Percentiles rank a stretch among this genome's conserved stretches.
These are phyloP conservation scores for Rhodosporidiobolus odoratus DNA, from an alignment of 768 basidiomycete species.

Conservation along the genomic window DNA sequence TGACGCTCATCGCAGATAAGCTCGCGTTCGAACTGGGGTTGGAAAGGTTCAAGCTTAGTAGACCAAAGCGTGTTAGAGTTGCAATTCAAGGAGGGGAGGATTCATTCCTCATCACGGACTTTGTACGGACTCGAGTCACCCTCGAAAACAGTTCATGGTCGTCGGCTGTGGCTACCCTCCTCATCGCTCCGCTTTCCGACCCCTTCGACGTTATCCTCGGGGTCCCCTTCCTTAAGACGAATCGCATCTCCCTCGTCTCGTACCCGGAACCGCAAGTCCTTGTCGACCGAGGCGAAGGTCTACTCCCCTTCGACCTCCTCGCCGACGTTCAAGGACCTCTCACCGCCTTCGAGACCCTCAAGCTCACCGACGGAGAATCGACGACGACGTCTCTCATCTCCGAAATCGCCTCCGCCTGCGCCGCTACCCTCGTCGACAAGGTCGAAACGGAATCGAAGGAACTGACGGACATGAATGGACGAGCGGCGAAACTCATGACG, in stretches of 20 bases:
- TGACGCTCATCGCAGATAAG: slow-evolving; percentile 4
- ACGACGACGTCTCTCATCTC: no score
- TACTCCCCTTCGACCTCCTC: not conserved
- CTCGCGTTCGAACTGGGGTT: not conserved
- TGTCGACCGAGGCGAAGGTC: not conserved
- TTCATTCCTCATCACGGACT: not conserved
- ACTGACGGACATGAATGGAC: no score
- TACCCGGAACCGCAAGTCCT: not conserved
- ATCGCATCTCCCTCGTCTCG: not conserved
- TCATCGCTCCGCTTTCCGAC: not conserved
- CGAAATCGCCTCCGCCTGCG: no score
- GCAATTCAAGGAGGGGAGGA: not conserved
- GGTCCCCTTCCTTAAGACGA: not conserved
- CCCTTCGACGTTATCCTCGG: slow-evolving; percentile 18
- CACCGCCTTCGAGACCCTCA: not conserved
- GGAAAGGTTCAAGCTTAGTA: not conserved
- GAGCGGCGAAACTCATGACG: no score
- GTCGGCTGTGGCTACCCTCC: not conserved
- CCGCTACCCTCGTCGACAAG: no score
- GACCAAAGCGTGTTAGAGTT: slow-evolving; percentile 1
- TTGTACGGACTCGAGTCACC: not conserved
- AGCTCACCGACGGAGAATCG: no score
- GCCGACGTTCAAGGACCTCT: not conserved
- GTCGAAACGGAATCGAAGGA: no score
- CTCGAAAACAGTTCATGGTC: not conserved